phyloP scores from a whole-genome alignment of 176 grass and related monocot species.

The Aegilops tauschii region DNA sequence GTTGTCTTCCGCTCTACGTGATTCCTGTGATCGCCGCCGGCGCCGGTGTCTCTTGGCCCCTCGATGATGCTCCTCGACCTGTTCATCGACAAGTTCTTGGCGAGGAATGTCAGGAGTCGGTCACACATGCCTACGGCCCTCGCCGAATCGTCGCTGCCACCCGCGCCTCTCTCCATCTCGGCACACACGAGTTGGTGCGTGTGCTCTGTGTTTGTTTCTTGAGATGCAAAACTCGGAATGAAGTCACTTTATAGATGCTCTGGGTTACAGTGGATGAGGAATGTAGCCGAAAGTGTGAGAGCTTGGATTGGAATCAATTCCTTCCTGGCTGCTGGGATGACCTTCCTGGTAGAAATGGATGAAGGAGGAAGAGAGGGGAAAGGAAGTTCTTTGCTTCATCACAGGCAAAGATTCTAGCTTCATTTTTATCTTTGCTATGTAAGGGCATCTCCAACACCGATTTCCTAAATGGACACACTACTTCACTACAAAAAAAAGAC shows the following conservation, averaged over 20 bases:
- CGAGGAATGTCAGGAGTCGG: conserved; percentile 42
- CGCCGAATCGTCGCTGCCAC: background rate
- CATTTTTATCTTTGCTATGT: background rate
- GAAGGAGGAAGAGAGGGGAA: background rate
- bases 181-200: background rate
- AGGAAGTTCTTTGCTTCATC: background rate
- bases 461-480: no score
- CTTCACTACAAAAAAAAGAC: no score
- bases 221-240: background rate
- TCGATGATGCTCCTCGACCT: conserved; percentile 27
- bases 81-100: conserved; percentile 35
- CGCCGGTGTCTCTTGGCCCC: background rate
- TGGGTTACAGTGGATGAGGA: conserved; percentile 8
- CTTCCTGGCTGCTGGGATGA: conserved; percentile 28
- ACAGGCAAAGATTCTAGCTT: conserved; percentile 16
- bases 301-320: conserved; percentile 27
- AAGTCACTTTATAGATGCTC: conserved; percentile 36
- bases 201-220: background rate
- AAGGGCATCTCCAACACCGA: no score
- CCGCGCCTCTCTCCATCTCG: background rate
- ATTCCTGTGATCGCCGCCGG: background rate
- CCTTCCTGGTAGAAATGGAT: background rate
- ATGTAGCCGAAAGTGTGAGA: background rate
- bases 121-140: conserved; percentile 35
- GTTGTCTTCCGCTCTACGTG: background rate